Evolutionary conservation across 148 eudicot species (phyloP).

Genomic region (Persicaria maculosa): DNA sequence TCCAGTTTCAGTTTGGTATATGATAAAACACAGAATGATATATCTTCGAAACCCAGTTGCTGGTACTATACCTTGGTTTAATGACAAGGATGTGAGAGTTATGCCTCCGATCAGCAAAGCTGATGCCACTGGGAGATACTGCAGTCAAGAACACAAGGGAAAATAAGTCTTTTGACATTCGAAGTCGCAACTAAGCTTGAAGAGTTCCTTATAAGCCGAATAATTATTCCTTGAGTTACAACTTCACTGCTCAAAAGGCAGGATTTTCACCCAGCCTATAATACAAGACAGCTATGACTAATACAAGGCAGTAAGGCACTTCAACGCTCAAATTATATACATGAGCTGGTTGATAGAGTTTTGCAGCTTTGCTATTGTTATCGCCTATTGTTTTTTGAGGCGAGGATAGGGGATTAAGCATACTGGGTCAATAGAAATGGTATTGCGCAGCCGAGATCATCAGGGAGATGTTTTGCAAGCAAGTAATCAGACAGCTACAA

Average conservation of each 20-base stretch:
- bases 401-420: too few relatives aligned
- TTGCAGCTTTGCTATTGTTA: too few relatives aligned
- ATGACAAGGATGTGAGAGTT: conserved; percentile 55
- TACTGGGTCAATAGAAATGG: background rate
- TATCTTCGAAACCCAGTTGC: background rate
- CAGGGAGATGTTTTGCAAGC: background rate
- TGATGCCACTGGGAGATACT: conserved; percentile 78
- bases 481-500: background rate
- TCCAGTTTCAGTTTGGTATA: background rate
- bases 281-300: background rate
- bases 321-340: background rate
- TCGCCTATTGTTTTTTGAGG: too few relatives aligned
- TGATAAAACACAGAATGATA: background rate
- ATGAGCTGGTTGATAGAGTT: background rate
- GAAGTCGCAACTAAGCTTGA: background rate
- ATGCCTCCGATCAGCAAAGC: conserved; percentile 63
- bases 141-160: conserved; percentile 18
- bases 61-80: conserved; percentile 45
- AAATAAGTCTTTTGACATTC: background rate
- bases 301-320: background rate
- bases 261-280: background rate
- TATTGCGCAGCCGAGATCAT: conserved; percentile 2
- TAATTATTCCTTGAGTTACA: background rate
- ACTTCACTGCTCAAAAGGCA: background rate
- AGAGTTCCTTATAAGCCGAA: background rate